Evolutionary conservation across 768 basidiomycete species (phyloP).

Genomic region (Roridomyces roridus): DNA sequence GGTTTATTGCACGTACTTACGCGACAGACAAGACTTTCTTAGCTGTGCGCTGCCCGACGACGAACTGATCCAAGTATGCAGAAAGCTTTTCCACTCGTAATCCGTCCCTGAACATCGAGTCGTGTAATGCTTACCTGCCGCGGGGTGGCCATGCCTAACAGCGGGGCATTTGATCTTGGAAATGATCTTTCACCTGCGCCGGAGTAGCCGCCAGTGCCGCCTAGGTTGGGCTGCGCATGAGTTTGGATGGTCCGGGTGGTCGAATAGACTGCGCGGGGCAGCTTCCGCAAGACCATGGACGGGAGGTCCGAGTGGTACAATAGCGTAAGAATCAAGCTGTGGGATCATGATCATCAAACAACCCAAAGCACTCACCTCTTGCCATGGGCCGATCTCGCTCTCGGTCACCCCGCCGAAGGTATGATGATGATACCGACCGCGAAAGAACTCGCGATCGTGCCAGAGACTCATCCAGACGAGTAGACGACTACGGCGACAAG

Average conservation of each 20-base stretch:
- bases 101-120: not conserved
- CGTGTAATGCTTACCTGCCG: conserved; percentile 43
- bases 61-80: conserved; percentile 85
- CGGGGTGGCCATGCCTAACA: conserved; percentile 46
- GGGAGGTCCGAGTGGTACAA: too few species aligned
- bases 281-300: not conserved
- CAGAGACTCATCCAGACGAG: conserved; percentile 39
- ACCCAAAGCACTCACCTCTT: not conserved
- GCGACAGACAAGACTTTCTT: conserved; percentile 96
- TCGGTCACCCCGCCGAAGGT: conserved; percentile 48
- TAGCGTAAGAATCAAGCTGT: too few species aligned
- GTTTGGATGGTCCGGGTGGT: conserved; percentile 5
- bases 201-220: conserved; percentile 7
- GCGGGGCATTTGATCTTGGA: conserved; percentile 5
- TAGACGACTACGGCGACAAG: conserved; percentile 37
- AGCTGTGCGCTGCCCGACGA: conserved; percentile 90
- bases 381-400: conserved; percentile 42
- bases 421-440: conserved; percentile 45
- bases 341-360: too few species aligned
- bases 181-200: conserved; percentile 3
- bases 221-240: conserved; percentile 12
- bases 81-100: conserved; percentile 63
- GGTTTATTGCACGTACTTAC: conserved; percentile 53
- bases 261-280: not conserved
- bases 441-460: conserved; percentile 39